These are phyloP conservation scores for Coemansia sp. DNA, from an alignment of 192 early-diverging fungal species.

Conservation along the genomic window DNA sequence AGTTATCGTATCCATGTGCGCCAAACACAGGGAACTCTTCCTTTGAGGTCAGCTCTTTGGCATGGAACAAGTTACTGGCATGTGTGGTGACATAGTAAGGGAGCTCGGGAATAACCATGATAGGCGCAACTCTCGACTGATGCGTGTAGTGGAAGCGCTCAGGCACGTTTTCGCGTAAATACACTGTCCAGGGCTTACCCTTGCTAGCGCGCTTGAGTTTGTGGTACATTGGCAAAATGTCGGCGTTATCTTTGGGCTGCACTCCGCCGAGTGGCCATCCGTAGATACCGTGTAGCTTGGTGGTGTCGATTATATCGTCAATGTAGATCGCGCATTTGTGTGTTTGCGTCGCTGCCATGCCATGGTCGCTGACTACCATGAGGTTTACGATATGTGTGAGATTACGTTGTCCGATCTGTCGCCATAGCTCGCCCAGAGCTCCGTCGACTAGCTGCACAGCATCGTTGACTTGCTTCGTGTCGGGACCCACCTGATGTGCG, in stretches of 20 bases:
- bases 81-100: slow-evolving; percentile 63
- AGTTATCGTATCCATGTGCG: slow-evolving; percentile 85
- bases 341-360: slow-evolving; percentile 66
- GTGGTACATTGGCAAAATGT: slow-evolving; percentile 59
- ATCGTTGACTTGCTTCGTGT: slow-evolving; percentile 64
- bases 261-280: slow-evolving; percentile 69
- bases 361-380: slow-evolving; percentile 81
- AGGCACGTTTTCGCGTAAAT: slow-evolving; percentile 73
- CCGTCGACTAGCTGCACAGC: slow-evolving; percentile 61
- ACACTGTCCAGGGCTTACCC: slow-evolving; percentile 65
- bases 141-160: slow-evolving; percentile 70
- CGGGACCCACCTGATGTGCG: slow-evolving; percentile 76
- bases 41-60: neutral
- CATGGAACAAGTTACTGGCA: slow-evolving; percentile 19
- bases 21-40: slow-evolving; percentile 54
- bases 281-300: slow-evolving; percentile 58
- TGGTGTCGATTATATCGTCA: slow-evolving; percentile 71
- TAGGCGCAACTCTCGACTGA: slow-evolving; percentile 72
- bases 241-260: slow-evolving; percentile 55
- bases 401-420: slow-evolving; percentile 61
- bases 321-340: slow-evolving; percentile 68
- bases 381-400: slow-evolving; percentile 70
- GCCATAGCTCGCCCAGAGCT: slow-evolving; percentile 63
- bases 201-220: slow-evolving; percentile 54
- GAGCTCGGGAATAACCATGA: slow-evolving; percentile 68